Base-by-base conservation (phyloP, 768 basidiomycete genomes). In the Tricholomella constricta region DNA sequence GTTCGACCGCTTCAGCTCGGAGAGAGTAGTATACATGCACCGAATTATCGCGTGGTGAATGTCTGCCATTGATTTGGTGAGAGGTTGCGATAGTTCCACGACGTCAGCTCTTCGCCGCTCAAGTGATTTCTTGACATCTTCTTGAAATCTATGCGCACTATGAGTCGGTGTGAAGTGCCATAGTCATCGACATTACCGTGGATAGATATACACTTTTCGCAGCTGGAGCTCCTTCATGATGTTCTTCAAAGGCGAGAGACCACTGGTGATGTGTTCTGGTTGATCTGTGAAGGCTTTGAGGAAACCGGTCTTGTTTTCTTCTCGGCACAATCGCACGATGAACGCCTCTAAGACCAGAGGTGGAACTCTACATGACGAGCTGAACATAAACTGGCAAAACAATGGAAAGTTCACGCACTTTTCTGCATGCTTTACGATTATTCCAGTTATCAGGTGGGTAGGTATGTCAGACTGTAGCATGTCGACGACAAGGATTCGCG, bases 251-350 rank as follows among this genome's bases (percentile, higher is more conserved):
- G 97, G 97, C 1, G 91, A 93, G 67, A 98, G 71, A 1, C 95
- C 96, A 56, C 85, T 91, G 0, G 89, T 94, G 55, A 99, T 97
- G 57, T 89, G 84, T 67, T 98, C 97, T 4, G 96, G 94, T 62
- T 98, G 90, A 68, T 98, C 97, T 2, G 94, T 92, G 65, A 99
- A 97, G 0, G 94, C 97, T 69, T 99, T 98, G 58, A 98, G 75
- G 69, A 98, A 99, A 1, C 96, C 96, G 2, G 76, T 78, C 66
- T 80, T 83, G 73, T 98, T 99, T 72, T 88, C 85, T 69, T 97
- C 88, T 36, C 96, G 83, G 65, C 88, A 98, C 2, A 97, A 74
- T 2, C 95, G 84, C 44, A 94, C 88, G 34, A 98, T 91, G 72
- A 98, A 99, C 0, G 94, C 92, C 65, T 98, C 96, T 42, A 88